Evolutionary conservation across 176 grass and related monocot genomes (phyloP).

Genomic region (Dendrocalamus sinicus): DNA sequence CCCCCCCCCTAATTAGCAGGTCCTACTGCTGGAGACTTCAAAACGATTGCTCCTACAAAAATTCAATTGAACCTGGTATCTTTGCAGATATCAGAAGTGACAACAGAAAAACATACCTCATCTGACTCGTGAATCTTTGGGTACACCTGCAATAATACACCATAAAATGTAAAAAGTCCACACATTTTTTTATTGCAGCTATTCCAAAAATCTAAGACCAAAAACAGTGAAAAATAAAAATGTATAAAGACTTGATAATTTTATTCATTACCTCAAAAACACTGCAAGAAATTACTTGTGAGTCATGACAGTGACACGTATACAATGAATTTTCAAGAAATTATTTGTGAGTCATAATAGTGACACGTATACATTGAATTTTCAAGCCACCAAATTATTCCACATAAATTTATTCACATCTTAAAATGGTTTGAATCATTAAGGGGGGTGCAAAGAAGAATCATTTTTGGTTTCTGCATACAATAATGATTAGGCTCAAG

Average conservation of each 20-base stretch:
- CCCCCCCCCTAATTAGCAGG: not conserved
- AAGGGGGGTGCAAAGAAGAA: too few relatives aligned
- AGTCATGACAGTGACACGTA: too few relatives aligned
- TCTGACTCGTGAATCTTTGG: slow-evolving; percentile 87
- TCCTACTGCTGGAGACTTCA: not conserved
- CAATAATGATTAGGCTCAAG: too few relatives aligned
- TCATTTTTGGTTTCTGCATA: too few relatives aligned
- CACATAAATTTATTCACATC: too few relatives aligned
- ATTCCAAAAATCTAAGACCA: not conserved
- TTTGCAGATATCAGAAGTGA: slow-evolving; percentile 4
- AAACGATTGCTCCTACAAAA: not conserved
- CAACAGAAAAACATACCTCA: slow-evolving; percentile 58
- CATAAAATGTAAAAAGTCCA: slow-evolving; percentile 22
- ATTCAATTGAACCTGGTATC: slow-evolving; percentile 2
- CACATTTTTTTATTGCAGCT: not conserved
- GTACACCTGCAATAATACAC: slow-evolving; percentile 67
- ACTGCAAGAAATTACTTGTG: not conserved
- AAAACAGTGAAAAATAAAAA: slow-evolving; percentile 19
- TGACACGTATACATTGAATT: too few relatives aligned
- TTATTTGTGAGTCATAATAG: too few relatives aligned
- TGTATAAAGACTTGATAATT: not conserved
- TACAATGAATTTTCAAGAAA: too few relatives aligned
- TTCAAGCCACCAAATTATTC: too few relatives aligned
- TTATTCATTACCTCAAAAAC: not conserved
- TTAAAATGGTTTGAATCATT: too few relatives aligned